Base-by-base conservation (phyloP, 2,329 filamentous ascomycete genomes). In the Diaporthe sp. region DNA sequence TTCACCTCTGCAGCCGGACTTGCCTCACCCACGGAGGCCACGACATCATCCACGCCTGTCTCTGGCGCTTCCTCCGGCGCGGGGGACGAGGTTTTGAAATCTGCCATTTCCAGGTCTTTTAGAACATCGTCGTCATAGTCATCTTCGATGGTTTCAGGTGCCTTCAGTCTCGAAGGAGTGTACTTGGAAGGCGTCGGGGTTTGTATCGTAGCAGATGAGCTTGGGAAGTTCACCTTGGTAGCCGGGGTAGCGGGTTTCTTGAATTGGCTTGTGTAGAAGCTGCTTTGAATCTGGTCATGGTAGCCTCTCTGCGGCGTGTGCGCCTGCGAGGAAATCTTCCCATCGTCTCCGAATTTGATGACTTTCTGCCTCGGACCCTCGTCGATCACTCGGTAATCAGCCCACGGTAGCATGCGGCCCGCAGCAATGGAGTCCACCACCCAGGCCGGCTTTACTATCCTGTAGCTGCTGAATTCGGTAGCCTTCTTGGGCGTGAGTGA, bases 401-500 rank as follows among this genome's bases (percentile, higher is more conserved):
- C 89, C 97, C 97, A 99, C 0, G 96, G 93, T 39, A 98, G 87
- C 59, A 98, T 85, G 80, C 91, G 94, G 8, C 95, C 95, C 9
- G 94, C 94, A 74, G 91, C 88, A 61, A 98, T 91, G 77, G 96
- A 98, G 79, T 99, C 96, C 19, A 95, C 93, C 4, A 99, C 91
- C 97, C 97, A 99, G 28, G 95, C 92, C 0, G 97, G 97, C 83
- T 97, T 98, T 69, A 98, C 97, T 51, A 99, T 94, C 61, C 96
- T 92, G 83, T 98, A 98, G 78, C 91, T 92, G 72, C 88, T 90
- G 81, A 98, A 98, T 78, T 99, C 97, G 72, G 96, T 91, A 39
- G 92, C 92, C 84, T 99, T 99, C 86, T 98, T 98, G 0, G 95
- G 96, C 0, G 97, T 97, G 31, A 99, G 87, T 72, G 91, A 93